phyloP scores from a whole-genome alignment of 1,284 basidiomycete species.

The Inonotus hispidus region DNA sequence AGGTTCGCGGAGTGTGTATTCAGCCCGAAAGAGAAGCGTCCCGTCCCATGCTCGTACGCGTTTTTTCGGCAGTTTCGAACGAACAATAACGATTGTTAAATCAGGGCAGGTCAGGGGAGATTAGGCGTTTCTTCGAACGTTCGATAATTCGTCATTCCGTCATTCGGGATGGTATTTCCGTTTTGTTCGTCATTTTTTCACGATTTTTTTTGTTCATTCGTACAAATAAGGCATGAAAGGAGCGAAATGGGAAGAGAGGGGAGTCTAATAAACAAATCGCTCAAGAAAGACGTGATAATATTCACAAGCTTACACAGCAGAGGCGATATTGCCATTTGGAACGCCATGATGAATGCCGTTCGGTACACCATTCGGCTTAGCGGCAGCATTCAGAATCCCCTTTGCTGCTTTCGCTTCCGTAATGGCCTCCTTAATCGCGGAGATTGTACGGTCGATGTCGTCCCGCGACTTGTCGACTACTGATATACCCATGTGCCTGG shows the following conservation, averaged over 20 bases:
- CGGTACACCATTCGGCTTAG: background rate
- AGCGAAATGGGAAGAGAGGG: background rate
- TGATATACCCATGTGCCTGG: conserved; percentile 86
- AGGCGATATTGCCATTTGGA: background rate
- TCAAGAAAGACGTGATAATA: background rate
- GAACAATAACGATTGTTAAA: no score
- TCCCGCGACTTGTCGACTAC: conserved; percentile 65
- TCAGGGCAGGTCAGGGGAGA: no score
- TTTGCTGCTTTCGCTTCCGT: conserved; percentile 43
- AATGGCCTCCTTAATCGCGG: conserved; percentile 58
- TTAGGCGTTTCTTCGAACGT: no score
- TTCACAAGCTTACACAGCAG: background rate
- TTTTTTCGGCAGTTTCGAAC: no score
- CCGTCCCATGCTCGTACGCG: no score
- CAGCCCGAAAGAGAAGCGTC: no score
- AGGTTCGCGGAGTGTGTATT: background rate
- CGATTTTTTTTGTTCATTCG: background rate
- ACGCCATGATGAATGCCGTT: background rate
- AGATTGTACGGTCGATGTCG: conserved; percentile 75
- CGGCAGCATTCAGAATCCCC: conserved; percentile 8
- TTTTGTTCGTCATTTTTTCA: background rate
- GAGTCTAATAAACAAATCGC: background rate
- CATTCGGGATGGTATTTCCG: no score
- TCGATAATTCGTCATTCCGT: no score
- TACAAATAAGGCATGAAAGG: background rate